phyloP scores from a whole-genome alignment of 73 alveolate genomes.

The Paramecium tetraurelia region DNA sequence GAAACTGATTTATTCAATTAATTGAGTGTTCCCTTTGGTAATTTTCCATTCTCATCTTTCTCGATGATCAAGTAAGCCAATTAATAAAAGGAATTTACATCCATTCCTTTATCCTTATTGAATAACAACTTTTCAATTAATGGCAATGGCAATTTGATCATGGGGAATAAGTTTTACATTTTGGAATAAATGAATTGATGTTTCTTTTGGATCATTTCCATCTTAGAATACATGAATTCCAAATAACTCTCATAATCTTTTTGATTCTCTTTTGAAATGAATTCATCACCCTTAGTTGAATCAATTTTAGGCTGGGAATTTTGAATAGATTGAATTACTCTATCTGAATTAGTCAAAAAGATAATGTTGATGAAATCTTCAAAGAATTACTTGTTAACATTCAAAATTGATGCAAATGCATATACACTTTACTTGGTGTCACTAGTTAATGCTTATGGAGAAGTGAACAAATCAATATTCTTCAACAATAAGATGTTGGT shows the following conservation, averaged over 20 bases:
- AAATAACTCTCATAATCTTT: conserved; percentile 23
- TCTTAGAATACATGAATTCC: conserved; percentile 38
- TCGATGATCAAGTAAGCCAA: neutral
- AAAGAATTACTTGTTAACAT: neutral
- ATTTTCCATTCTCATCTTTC: conserved; percentile 7
- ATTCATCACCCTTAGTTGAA: neutral
- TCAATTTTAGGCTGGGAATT: neutral
- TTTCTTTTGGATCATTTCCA: conserved; percentile 27
- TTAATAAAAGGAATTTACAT: conserved; percentile 23
- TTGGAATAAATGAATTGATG: neutral
- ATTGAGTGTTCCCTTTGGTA: neutral
- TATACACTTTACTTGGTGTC: conserved; percentile 42
- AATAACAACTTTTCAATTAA: neutral
- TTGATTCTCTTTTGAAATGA: neutral
- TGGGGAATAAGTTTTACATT: neutral
- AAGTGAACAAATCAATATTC: neutral
- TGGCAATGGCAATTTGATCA: neutral
- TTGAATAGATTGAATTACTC: neutral
- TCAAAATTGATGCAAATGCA: conserved; percentile 6
- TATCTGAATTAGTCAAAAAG: conserved; percentile 16
- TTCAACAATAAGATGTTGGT: neutral
- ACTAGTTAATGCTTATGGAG: neutral
- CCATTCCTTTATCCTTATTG: conserved; percentile 9
- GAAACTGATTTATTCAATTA: conserved; percentile 47
- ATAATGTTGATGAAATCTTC: conserved; percentile 21